Evolutionary conservation across 2,329 filamentous ascomycete genomes (phyloP).

Genomic region (Sclerotinia sclerotiorum): DNA sequence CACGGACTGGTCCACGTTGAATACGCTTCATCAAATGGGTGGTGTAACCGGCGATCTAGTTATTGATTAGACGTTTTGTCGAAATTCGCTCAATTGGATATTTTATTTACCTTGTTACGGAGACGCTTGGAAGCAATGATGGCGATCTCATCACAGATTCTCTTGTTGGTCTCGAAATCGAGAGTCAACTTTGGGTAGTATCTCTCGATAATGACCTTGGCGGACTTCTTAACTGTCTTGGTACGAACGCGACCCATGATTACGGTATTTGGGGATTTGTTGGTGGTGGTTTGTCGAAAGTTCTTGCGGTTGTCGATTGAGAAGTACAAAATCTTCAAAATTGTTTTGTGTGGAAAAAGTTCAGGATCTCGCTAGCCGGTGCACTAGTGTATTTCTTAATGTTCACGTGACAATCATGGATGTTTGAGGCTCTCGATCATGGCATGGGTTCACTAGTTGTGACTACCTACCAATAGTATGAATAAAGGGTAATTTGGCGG

Average conservation of each 20-base stretch:
- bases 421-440: neutral
- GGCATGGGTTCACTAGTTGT: too few relatives aligned
- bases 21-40: slow-evolving; percentile 99
- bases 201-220: slow-evolving; percentile 99
- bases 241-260: slow-evolving; percentile 48
- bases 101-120: slow-evolving; percentile 81
- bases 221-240: slow-evolving; percentile 53
- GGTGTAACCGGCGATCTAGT: slow-evolving; percentile 93
- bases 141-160: slow-evolving; percentile 99
- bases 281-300: slow-evolving; percentile 23
- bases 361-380: slow-evolving; percentile 18
- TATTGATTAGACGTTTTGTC: slow-evolving; percentile 66
- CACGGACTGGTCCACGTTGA: slow-evolving; percentile 96
- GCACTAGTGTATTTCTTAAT: neutral
- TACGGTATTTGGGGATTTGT: slow-evolving; percentile 34
- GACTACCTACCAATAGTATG: neutral
- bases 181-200: slow-evolving; percentile 98
- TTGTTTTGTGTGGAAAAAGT: slow-evolving; percentile 24
- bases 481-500: neutral
- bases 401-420: neutral
- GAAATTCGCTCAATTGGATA: neutral
- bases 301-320: slow-evolving; percentile 22
- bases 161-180: slow-evolving; percentile 99
- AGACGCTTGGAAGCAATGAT: slow-evolving; percentile 99
- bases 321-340: slow-evolving; percentile 2